A percentile compares a stretch with the other conserved stretches of the same genome.
Conservation (phyloP, 306 rosid species). For the Calophaca sinica region DNA sequence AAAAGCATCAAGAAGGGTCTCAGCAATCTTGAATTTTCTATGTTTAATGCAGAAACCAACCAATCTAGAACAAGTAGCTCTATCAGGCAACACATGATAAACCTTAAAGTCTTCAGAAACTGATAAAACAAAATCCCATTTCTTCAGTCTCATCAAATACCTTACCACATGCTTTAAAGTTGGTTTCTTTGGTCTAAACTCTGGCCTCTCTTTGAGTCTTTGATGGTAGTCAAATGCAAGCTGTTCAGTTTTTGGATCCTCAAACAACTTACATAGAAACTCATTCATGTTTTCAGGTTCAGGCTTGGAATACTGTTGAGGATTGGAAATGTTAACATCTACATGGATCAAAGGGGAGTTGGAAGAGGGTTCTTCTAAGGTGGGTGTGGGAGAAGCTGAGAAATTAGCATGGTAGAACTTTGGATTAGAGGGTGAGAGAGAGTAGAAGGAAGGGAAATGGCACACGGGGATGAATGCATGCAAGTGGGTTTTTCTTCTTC, state of each 20-base stretch:
- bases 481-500: not conserved
- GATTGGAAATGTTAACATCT: conserved; percentile 40
- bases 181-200: conserved; percentile 61
- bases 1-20: conserved; percentile 54
- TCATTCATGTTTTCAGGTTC: conserved; percentile 54
- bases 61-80: conserved; percentile 60
- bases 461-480: conserved; percentile 44
- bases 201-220: conserved; percentile 59
- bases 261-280: conserved; percentile 59
- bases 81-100: conserved; percentile 65
- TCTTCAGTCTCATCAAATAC: conserved; percentile 66
- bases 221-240: conserved; percentile 63
- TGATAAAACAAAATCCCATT: conserved; percentile 57
- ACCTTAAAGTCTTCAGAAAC: conserved; percentile 59
- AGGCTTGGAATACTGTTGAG: conserved; percentile 40
- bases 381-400: conserved; percentile 59
- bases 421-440: conserved; percentile 42
- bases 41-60: conserved; percentile 59
- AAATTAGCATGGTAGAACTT: conserved; percentile 48
- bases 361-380: conserved; percentile 58
- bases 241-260: conserved; percentile 53
- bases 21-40: conserved; percentile 65
- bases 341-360: conserved; percentile 44
- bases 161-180: conserved; percentile 59
- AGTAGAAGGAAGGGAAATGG: conserved; percentile 46